Evolutionary conservation across 768 basidiomycete genomes (phyloP).

Genomic region (Royoungia palumana): DNA sequence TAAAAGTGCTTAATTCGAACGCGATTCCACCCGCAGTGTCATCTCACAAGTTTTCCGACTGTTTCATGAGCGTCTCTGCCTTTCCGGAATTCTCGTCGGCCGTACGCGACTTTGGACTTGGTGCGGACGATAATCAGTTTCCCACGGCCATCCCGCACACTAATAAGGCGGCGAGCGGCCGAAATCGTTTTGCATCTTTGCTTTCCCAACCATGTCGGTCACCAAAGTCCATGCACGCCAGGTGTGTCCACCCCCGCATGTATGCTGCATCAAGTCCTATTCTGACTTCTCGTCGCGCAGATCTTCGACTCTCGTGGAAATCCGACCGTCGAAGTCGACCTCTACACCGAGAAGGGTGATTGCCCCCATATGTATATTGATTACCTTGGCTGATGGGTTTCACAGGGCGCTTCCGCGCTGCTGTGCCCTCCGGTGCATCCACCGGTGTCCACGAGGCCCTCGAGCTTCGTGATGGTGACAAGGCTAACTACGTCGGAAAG

Average conservation of each 20-base stretch:
- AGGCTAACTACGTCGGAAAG: slow-evolving; percentile 91
- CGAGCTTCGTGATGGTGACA: slow-evolving; percentile 97
- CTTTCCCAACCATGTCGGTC: slow-evolving; percentile 73
- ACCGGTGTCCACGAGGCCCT: slow-evolving; percentile 98
- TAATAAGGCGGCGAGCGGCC: slow-evolving; percentile 21
- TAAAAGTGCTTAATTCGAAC: slow-evolving; percentile 1
- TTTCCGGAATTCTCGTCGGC: not conserved
- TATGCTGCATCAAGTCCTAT: not conserved
- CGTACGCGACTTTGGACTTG: slow-evolving; percentile 3
- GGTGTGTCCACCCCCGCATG: slow-evolving; percentile 41
- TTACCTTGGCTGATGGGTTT: slow-evolving; percentile 13
- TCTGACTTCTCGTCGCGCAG: slow-evolving; percentile 40
- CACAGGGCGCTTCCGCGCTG: slow-evolving; percentile 85
- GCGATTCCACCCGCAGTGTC: slow-evolving; percentile 4
- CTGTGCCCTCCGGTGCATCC: slow-evolving; percentile 97
- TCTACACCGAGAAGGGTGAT: slow-evolving; percentile 83
- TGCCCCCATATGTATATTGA: slow-evolving; percentile 3
- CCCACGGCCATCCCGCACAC: slow-evolving; percentile 22
- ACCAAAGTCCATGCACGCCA: slow-evolving; percentile 90
- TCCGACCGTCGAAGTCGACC: slow-evolving; percentile 93
- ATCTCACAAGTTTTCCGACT: slow-evolving; percentile 2
- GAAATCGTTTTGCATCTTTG: slow-evolving; percentile 13
- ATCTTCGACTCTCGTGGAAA: slow-evolving; percentile 99
- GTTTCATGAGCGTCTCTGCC: slow-evolving; percentile 10
- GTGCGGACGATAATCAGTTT: slow-evolving; percentile 38